A percentile compares a stretch with the other conserved stretches of the same genome.
Conservation (phyloP, 2,329 filamentous ascomycete species). For the Pseudopithomyces maydicus region DNA sequence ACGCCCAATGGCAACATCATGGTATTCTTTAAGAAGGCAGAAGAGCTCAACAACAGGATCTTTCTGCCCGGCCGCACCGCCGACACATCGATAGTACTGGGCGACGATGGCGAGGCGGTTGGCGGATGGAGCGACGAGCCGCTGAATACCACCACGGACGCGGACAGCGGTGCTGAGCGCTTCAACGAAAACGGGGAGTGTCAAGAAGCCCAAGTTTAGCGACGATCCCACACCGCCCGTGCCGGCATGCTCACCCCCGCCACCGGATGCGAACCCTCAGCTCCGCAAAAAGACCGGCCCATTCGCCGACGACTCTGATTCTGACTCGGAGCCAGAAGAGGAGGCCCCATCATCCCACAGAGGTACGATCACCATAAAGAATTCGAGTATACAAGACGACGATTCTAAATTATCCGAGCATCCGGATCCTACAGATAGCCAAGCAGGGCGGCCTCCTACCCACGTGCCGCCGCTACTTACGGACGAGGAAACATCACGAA, state of each 20-base stretch:
- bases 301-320: conserved; percentile 74
- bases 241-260: conserved; percentile 40
- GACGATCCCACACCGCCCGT: conserved; percentile 45
- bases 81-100: conserved; percentile 24
- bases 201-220: conserved; percentile 49
- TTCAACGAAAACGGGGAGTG: conserved; percentile 52
- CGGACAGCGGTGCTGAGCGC: conserved; percentile 32
- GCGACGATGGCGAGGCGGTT: conserved; percentile 27
- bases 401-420: conserved; percentile 30
- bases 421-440: conserved; percentile 13
- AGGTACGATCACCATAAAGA: conserved; percentile 27
- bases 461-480: conserved; percentile 39
- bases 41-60: conserved; percentile 45
- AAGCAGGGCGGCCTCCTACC: conserved; percentile 1
- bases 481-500: conserved; percentile 55
- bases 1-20: conserved; percentile 58
- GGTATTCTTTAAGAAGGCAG: conserved; percentile 60
- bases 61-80: conserved; percentile 42
- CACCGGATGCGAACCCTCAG: conserved; percentile 21
- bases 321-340: conserved; percentile 61
- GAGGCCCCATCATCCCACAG: conserved; percentile 11
- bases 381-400: conserved; percentile 14
- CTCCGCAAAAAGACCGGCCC: conserved; percentile 57
- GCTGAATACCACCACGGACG: conserved; percentile 17
- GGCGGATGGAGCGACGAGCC: conserved; percentile 39